Conservation (phyloP, 176 grass and related monocot species). For the Urochloa ruziziensis region DNA sequence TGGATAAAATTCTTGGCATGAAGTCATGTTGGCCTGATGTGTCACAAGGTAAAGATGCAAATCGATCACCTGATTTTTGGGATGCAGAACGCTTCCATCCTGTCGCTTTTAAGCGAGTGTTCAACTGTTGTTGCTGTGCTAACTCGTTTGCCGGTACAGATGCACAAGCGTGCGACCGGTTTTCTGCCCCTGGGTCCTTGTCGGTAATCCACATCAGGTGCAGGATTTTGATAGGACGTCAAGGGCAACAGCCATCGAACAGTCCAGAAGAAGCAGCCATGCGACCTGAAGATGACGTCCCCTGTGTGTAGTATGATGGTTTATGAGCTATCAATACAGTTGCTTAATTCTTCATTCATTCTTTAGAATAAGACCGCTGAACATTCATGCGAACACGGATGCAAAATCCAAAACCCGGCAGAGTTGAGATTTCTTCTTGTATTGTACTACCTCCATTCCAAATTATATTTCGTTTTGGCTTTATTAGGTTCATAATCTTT, state of each 20-base stretch:
- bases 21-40: not conserved
- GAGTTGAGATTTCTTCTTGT: not conserved
- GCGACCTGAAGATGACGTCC: not conserved
- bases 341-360: not conserved
- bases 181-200: conserved; percentile 15
- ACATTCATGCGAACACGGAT: not conserved
- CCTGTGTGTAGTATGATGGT: not conserved
- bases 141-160: not conserved
- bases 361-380: not conserved
- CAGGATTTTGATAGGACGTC: conserved; percentile 18
- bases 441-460: no score
- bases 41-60: conserved; percentile 7
- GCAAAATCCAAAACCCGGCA: not conserved
- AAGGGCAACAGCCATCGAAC: not conserved
- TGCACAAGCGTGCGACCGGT: conserved; percentile 7
- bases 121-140: conserved; percentile 4
- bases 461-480: no score
- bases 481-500: no score
- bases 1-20: not conserved
- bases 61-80: conserved; percentile 23
- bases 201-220: not conserved
- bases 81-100: not conserved
- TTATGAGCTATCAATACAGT: not conserved
- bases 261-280: conserved; percentile 22
- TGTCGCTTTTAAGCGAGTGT: not conserved